Evolutionary conservation across 31 red algal species (phyloP), one percentile per base, ranked within the genome.

Genomic region (Porphyra umbilicalis): DNA sequence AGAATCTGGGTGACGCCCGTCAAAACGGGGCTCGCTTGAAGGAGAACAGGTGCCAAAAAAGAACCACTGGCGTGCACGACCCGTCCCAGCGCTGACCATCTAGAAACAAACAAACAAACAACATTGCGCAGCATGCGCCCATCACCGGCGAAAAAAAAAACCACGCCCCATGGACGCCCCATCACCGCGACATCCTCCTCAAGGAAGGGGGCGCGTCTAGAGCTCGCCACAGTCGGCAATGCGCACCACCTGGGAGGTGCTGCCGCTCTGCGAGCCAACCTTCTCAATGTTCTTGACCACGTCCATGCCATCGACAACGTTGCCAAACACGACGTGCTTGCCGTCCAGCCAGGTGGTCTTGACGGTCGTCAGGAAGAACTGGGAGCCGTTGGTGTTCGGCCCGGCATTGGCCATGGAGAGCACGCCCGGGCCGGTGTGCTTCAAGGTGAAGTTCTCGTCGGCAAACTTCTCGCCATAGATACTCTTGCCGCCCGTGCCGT

Each of bases 331-430:
- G 74, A 93, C 90, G 80, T 99, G 97, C 83, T 95, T 99, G 81
- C 93, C 93, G 82, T 98, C 92, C 13, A 98, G 83, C 92, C 90
- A 94, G 11, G 90, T 0, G 34, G 90, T 93, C 38, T 86, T 67
- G 31, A 80, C 85, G 29, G 88, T 91, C 77, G 86, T 90, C 40
- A 99, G 84, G 89, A 99, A 99, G 90, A 99, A 99, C 86, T 99
- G 98, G 29, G 86, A 91, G 46, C 94, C 95, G 76, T 97, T 97
- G 15, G 98, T 97, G 87, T 95, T 86, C 18, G 90, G 90, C 4
- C 98, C 98, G 38, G 92, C 78, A 81, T 99, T 99, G 78, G 98
- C 98, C 98, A 99, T 99, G 78, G 98, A 97, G 35, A 99, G 82
- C 30, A 80, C 76, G 46, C 98, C 98, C 34, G 78, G 75, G 37